Evolutionary conservation across 2,329 filamentous ascomycete genomes (phyloP).

Genomic region (Cladosporium sp.): DNA sequence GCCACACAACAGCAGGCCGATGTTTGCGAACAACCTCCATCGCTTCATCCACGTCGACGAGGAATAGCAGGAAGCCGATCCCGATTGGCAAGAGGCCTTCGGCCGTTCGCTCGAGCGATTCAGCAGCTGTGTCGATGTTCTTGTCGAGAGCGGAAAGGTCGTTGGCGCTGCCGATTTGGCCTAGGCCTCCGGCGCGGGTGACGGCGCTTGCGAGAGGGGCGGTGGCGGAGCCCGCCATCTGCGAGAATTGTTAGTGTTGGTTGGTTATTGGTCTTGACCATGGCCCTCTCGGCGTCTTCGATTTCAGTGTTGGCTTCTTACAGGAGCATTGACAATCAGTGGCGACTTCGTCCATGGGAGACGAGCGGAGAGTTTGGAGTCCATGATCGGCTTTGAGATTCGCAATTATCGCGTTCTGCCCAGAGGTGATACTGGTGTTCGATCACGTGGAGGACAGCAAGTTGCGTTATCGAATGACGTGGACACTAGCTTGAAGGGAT

Average conservation of each 20-base stretch:
- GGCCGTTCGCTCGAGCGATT: slow-evolving; percentile 27
- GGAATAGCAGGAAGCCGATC: slow-evolving; percentile 59
- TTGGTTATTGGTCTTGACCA: background rate
- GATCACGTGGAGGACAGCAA: background rate
- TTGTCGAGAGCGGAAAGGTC: slow-evolving; percentile 33
- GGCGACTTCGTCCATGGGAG: slow-evolving; percentile 9
- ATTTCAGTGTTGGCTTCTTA: background rate
- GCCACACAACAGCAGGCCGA: slow-evolving; percentile 58
- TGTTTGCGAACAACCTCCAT: slow-evolving; percentile 47
- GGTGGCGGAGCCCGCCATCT: slow-evolving; percentile 10
- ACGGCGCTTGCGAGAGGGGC: slow-evolving; percentile 54
- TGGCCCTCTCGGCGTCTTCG: background rate
- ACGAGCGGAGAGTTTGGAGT: background rate
- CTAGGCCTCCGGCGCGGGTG: slow-evolving; percentile 48
- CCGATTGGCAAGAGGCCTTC: slow-evolving; percentile 47
- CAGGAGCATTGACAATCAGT: slow-evolving; percentile 13
- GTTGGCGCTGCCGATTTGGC: slow-evolving; percentile 43
- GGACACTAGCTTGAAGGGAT: too few relatives aligned
- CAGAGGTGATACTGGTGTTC: too few relatives aligned
- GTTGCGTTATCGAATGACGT: background rate
- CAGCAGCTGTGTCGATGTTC: background rate
- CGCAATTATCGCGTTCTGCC: too few relatives aligned
- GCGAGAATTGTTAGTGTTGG: background rate
- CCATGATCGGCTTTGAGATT: background rate
- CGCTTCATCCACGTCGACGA: slow-evolving; percentile 36